phyloP scores from a whole-genome alignment of 148 eudicot genomes.

The Persicaria maculosa region DNA sequence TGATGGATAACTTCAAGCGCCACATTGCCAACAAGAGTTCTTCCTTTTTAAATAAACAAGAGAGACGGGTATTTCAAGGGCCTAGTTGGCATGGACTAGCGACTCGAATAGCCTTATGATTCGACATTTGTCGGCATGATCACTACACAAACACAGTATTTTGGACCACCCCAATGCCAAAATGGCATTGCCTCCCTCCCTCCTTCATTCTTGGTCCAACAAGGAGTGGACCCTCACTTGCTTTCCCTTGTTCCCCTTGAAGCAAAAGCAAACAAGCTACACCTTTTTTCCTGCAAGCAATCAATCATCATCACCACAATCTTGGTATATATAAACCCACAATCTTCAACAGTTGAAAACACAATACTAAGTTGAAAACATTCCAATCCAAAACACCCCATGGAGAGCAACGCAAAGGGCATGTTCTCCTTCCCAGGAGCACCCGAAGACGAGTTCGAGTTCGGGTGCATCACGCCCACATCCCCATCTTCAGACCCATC shows the following conservation, averaged over 20 bases:
- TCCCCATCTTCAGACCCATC: conserved; percentile 15
- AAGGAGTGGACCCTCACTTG: background rate
- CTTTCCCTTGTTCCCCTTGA: conserved; percentile 10
- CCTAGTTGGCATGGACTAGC: background rate
- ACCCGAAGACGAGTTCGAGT: conserved; percentile 39
- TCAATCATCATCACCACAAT: conserved; percentile 16
- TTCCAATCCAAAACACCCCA: background rate
- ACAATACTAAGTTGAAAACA: background rate
- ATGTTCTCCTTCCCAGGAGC: conserved; percentile 2
- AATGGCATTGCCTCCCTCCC: conserved; percentile 13
- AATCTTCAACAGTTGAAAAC: background rate
- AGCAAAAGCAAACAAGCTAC: conserved; percentile 11
- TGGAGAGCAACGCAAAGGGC: background rate
- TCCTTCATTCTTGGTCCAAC: conserved; percentile 8
- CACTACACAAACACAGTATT: background rate
- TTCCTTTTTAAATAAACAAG: no score
- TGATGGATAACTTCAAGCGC: no score
- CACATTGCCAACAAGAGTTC: no score
- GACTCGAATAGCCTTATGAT: background rate
- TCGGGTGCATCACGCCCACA: conserved; percentile 34
- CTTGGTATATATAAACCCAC: background rate
- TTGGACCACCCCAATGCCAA: conserved; percentile 26
- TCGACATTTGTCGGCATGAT: background rate
- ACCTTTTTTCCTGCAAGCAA: conserved; percentile 18
- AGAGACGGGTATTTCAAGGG: no score